Evolutionary conservation across 768 basidiomycete species (phyloP), one percentile per base, ranked within the genome.

Genomic region (Leucocoprinus birnbaumii): DNA sequence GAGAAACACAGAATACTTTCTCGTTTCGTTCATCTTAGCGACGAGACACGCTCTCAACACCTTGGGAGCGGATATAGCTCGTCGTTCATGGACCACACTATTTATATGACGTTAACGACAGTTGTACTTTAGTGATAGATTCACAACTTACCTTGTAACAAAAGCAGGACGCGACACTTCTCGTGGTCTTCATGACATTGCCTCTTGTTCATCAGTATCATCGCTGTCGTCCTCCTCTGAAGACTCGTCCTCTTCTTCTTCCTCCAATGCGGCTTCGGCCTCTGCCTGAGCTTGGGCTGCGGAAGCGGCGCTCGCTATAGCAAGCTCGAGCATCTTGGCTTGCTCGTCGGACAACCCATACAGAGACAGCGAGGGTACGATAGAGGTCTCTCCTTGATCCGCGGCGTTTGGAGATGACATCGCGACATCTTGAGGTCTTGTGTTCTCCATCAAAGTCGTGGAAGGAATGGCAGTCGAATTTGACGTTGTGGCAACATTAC

Each of bases 211-310:
- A n/a, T 72, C 73, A 7, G 72, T 76, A 7, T 74, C 73, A 6
- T 78, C 74, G 9, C 76, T 72, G n/a, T 75, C 76, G 2, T 70
- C 73, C 18, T 74, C 75, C 3, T 72, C 75, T 35, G 76, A 71
- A 16, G 71, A 72, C 25, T 78, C 72, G 1, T 74, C 77, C 9
- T 85, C 84, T 35, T 81, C 83, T 57, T 86, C 83, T 62, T 88
- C 87, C 64, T 89, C 88, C 51, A 86, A 64, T 0, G 85, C 86
- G 2, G 87, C 87, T 59, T 90, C 87, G 0, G 87, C 89, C 59
- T 90, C 88, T 0, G 88, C 88, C 61, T 88, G 87, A 18, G 86
- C 84, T 60, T 88, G 87, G 1, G 88, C 88, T 27, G 85, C 86
- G 34, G 80, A 80, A 9, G 89, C 85, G 1, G 88, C 88, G 61